A percentile compares a stretch with the other conserved stretches of the same genome.
Evolutionary conservation across 2,329 filamentous ascomycete genomes (phyloP).

Genomic region (Talaromyces sp.): DNA sequence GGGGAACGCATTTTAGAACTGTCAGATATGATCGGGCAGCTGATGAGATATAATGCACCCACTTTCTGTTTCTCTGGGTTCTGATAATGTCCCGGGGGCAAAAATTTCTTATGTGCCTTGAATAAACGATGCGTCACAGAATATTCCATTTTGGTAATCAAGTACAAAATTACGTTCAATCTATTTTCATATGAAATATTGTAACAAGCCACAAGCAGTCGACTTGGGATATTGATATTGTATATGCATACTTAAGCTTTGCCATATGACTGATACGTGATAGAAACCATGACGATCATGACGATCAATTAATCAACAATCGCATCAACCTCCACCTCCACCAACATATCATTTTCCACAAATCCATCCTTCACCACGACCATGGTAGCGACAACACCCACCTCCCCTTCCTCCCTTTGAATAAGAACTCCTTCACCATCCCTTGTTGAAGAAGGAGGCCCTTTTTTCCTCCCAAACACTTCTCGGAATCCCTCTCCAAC

Average conservation of each 20-base stretch:
- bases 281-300: not conserved
- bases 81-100: not conserved
- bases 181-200: not conserved
- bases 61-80: conserved; percentile 1
- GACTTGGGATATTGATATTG: not conserved
- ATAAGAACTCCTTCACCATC: not conserved
- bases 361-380: conserved; percentile 28
- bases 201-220: too few species aligned
- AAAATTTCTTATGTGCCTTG: conserved; percentile 5
- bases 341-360: conserved; percentile 32
- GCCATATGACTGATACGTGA: not conserved
- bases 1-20: not conserved
- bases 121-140: conserved; percentile 4
- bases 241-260: not conserved
- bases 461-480: not conserved
- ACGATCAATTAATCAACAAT: conserved; percentile 15
- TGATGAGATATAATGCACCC: conserved; percentile 1
- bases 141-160: conserved; percentile 1
- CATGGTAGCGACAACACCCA: not conserved
- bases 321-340: conserved; percentile 39
- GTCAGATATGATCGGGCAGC: conserved; percentile 2
- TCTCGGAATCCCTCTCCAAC: not conserved
- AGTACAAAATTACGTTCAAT: not conserved
- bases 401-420: not conserved
- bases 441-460: not conserved